Evolutionary conservation across 1,284 basidiomycete species (phyloP), one percentile per base, ranked within the genome.

Genomic region (Tilletiopsis washingtonensis): DNA sequence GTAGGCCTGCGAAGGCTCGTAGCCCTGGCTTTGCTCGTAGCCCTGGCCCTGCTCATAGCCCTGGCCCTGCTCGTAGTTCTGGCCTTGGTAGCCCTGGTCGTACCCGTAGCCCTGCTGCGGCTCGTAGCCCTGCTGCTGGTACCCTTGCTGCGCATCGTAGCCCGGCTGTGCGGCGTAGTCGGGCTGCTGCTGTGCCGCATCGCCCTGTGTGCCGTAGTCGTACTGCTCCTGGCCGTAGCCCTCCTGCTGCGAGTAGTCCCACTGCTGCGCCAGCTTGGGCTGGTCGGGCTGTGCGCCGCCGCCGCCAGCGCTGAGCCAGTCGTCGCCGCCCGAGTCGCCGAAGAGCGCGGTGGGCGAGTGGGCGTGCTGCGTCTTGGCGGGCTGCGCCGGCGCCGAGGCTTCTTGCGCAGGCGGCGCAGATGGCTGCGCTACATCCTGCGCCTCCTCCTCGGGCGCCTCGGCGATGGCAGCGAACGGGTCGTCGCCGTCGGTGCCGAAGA

Each of bases 401-500:
- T 57, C 45, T 4, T 29, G 17, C n/a, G n/a, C n/a, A n/a, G n/a
- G n/a, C n/a, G n/a, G n/a, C n/a, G n/a, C n/a, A n/a, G n/a, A n/a
- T n/a, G n/a, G n/a, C n/a, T n/a, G n/a, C n/a, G n/a, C n/a, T n/a
- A n/a, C n/a, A n/a, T n/a, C n/a, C n/a, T n/a, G n/a, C n/a, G n/a
- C n/a, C n/a, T n/a, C n/a, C n/a, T n/a, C n/a, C 15, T 27, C 29
- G 21, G 54, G 54, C 11, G 47, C 49, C 19, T 42, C 39, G 5
- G 45, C 20, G 26, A 63, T 61, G 52, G 45, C 45, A 23, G 63
- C 57, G 45, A 65, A 67, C 0, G 59, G 63, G 36, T 67, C 62
- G 40, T 66, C 64, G 17, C 56, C 61, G n/a, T 45, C 57, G 24
- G 51, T 51, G 20, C 56, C 63, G 49, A 68, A 68, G 17, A 68